Conservation (phyloP, 129 eudicot genomes). For the Rutidosis leptorrhynchoides region DNA sequence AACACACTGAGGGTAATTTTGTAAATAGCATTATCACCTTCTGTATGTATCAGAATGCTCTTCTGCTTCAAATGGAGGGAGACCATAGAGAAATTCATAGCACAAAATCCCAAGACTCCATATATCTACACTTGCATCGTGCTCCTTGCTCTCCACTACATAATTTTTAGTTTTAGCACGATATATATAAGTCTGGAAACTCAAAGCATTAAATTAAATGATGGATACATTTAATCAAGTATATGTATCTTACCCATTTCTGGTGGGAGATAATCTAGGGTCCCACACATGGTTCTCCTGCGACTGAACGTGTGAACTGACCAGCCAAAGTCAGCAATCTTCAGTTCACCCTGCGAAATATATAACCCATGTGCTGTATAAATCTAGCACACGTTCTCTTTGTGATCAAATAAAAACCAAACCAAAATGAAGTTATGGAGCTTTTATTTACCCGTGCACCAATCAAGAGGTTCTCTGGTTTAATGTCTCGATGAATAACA, state of each 20-base stretch:
- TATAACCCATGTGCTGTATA: background rate
- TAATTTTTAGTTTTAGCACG: background rate
- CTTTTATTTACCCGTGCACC: slow-evolving; percentile 62
- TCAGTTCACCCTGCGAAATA: slow-evolving; percentile 77
- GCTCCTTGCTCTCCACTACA: slow-evolving; percentile 93
- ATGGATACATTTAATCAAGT: background rate
- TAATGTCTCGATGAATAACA: slow-evolving; percentile 92
- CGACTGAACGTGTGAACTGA: slow-evolving; percentile 94
- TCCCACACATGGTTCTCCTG: slow-evolving; percentile 94
- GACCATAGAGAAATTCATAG: slow-evolving; percentile 88
- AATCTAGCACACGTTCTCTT: background rate
- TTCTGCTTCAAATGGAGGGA: slow-evolving; percentile 93
- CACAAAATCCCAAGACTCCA: slow-evolving; percentile 97
- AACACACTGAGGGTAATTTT: background rate
- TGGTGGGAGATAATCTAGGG: slow-evolving; percentile 96
- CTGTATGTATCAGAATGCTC: slow-evolving; percentile 91
- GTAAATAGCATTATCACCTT: slow-evolving; percentile 45
- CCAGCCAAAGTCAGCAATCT: slow-evolving; percentile 99
- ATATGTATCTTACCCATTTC: slow-evolving; percentile 95
- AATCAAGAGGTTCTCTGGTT: slow-evolving; percentile 87
- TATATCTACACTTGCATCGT: slow-evolving; percentile 90
- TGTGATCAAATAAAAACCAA: slow-evolving; percentile 3
- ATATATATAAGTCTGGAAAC: slow-evolving; percentile 1
- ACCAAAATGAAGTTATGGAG: background rate
- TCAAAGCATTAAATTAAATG: background rate